Base-by-base conservation (phyloP, 2,329 filamentous ascomycete species). In the Cladosporium sp. region DNA sequence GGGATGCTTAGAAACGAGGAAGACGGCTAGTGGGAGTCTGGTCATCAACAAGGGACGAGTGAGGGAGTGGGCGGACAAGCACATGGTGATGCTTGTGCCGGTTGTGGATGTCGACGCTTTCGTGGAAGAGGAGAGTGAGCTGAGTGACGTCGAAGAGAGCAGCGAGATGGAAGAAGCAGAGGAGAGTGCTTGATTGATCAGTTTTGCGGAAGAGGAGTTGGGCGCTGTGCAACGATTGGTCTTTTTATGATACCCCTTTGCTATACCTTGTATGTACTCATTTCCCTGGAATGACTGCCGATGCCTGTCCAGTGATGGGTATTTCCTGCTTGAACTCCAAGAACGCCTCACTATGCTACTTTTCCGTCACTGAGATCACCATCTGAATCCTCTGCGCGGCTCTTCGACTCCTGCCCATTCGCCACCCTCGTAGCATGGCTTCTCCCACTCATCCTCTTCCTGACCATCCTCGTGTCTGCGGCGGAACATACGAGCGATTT, bases 101-200 rank as follows among this genome's bases (percentile, higher is more conserved):
- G 84, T 88, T 1, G 91, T 95, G 62, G 89, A 91, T 76, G 85
- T 89, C 5, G 84, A 88, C 1, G 92, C 91, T 0, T 97, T 97
- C 70, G 78, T 89, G 7, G 86, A 89, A 68, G 86, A 86, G 14
- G 86, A 86, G 14, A 78, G 84, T 58, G 84, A 72, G 23, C 70
- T 71, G 26, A 77, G 75, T 4, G 73, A 74, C 40, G 72, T 74
- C 55, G 70, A 67, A 60, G 70, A 69, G 57, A 69, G 64, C 33
- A 69, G 72, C 14, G 60, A 55, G 21, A 29, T 18, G 2, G 49
- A 53, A 28, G 49, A 53, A 40, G 35, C 18, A n/a, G 59, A 53
- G 49, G 53, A 58, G 26, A 63, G 21, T 26, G 33, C 44, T 14
- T 63, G 60, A 63, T 16, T 23, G 49, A n/a, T 44, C 21, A 33